Evolutionary conservation across 73 alveolate genomes (phyloP), one percentile per base, ranked within the genome.

Genomic region (Diophrys appendiculata): DNA sequence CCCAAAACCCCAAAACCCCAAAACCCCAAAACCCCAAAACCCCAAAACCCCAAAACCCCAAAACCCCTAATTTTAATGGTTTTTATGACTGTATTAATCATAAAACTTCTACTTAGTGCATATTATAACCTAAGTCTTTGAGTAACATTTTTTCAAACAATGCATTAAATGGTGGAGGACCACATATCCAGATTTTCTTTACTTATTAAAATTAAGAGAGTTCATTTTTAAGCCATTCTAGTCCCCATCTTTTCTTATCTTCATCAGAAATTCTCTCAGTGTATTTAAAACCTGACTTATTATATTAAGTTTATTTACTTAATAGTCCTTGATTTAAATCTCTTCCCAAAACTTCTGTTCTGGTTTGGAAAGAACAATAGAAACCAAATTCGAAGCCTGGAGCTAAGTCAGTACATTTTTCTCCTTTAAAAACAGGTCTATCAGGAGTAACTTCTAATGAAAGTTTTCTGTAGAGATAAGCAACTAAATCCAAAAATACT

Each of bases 401-500:
- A 43, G 5, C n/a, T 0, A 81, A 2, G 23, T 73, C 33, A 2
- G 0, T 24, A 29, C 31, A 71, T 25, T 72, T 72, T 29, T 73
- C 90, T 1, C 65, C 54, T 26, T 67, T 25, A 2, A 81, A 32
- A 2, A 81, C 25, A 22, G 52, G 78, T 0, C 26, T 1, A 56
- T 68, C 26, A 22, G 76, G 76, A 5, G 52, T 29, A 8, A 2
- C 28, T 29, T 68, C 60, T 29, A 8, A 29, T 13, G 54, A 54
- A 2, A 65, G 27, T 52, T 82, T 73, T 75, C 90, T 82, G 2
- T 33, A 31, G 14, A 82, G 43, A 53, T 74, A 80, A 13, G 90
- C 84, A 29, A 74, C 32, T 34, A 82, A 43, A 32, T 82, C 90
- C 71, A 82, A 22, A 43, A 82, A 82, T 0, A 56, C 73, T 0